phyloP scores from a whole-genome alignment of 805 yeast species.

The Starmerella stigmatis region DNA sequence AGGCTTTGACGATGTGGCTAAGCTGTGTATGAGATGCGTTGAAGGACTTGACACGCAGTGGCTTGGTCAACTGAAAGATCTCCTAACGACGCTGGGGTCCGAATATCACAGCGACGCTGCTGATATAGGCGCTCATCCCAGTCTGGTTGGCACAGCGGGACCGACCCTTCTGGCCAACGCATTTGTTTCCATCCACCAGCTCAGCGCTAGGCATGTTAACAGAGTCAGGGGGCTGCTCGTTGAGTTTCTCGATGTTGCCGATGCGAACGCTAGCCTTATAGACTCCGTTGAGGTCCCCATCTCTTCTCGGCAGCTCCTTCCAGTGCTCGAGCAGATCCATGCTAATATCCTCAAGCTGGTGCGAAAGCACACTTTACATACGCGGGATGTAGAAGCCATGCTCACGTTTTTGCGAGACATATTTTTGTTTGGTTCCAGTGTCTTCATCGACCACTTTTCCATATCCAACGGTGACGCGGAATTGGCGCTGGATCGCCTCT shows the following conservation, averaged over 20 bases:
- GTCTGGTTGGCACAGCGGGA: background rate
- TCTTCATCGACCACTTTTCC: slow-evolving; percentile 7
- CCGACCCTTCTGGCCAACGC: background rate
- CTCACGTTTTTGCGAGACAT: slow-evolving; percentile 8
- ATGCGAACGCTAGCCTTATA: background rate
- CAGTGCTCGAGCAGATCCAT: background rate
- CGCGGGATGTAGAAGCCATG: slow-evolving; percentile 4
- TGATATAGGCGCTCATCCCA: background rate
- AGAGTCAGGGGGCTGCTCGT: background rate
- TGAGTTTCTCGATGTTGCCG: background rate
- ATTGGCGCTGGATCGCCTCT: background rate
- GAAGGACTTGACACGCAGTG: slow-evolving; percentile 10
- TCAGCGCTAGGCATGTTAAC: background rate
- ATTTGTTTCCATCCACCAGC: background rate
- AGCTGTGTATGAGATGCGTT: slow-evolving; percentile 3
- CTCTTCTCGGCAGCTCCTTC: background rate
- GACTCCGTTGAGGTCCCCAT: background rate
- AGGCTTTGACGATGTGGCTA: slow-evolving; percentile 7
- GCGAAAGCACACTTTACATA: background rate
- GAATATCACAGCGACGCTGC: background rate
- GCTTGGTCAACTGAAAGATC: slow-evolving; percentile 1
- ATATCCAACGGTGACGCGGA: slow-evolving; percentile 2
- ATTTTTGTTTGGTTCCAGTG: slow-evolving; percentile 15
- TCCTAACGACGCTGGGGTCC: background rate
- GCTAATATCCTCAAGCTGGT: background rate